Base-by-base conservation (phyloP, 2,329 filamentous ascomycete genomes). In the Xylaria sp. region DNA sequence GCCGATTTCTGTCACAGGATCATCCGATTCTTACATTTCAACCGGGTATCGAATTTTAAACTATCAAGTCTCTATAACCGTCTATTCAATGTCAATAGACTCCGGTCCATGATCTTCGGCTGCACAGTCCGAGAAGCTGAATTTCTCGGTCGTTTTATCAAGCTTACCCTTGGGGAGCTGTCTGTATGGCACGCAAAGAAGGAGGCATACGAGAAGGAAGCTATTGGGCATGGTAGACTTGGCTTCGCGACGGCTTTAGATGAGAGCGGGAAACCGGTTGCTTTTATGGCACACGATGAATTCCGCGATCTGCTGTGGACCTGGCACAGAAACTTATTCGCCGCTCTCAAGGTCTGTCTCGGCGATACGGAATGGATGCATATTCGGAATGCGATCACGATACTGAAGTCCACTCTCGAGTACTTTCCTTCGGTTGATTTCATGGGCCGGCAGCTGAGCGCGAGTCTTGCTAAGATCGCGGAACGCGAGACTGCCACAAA, bases 351-450 rank as follows among this genome's bases (percentile, higher is more conserved):
- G 78, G 87, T 88, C 46, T 98, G 95, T 78, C 86, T 99, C 56
- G 89, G 89, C 20, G 91, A 91, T 34, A 90, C 89, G 39, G 95
- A 98, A 81, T 99, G 96, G 88, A 98, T 98, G 92, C 94, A 98
- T 80, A 97, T 98, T 78, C 91, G 95, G 65, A 99, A 99, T 78
- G 94, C 94, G 54, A 97, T 98, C 73, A 96, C 92, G 67, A 87
- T 98, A 3, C 85, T 99, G 68, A 97, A 96, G 78, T 87, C 89
- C 12, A 86, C 97, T 57, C 88, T 93, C 28, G 90, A 94, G 60
- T 87, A 90, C 76, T 99, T 97, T 85, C 97, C 96, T 3, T 91
- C 91, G 18, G 89, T 98, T 67, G 94, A 97, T 77, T 96, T 94
- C 80, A 95, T 97, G 86, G 96, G 93, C 41, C 85, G 84, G 48